Evolutionary conservation across 2,329 filamentous ascomycete species (phyloP).

Genomic region (Colletotrichum sp.): DNA sequence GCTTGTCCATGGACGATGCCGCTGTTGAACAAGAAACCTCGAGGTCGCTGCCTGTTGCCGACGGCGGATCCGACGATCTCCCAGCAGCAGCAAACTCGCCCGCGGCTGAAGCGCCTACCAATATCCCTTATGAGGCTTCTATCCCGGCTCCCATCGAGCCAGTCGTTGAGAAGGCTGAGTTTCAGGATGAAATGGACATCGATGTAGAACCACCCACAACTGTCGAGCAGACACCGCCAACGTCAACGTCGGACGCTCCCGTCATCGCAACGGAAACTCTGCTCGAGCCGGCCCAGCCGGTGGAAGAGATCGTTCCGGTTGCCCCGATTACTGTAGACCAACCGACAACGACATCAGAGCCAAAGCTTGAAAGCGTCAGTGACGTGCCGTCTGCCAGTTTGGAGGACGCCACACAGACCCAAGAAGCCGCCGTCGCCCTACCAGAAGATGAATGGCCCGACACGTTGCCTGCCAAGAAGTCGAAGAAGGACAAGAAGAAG

Average conservation of each 20-base stretch:
- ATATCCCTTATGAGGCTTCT: not conserved
- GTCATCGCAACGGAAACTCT: not conserved
- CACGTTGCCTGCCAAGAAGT: slow-evolving; percentile 23
- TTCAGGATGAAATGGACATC: not conserved
- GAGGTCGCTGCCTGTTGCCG: not conserved
- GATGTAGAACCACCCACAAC: not conserved
- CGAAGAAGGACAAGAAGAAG: slow-evolving; percentile 37
- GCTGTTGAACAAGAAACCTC: not conserved
- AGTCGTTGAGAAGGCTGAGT: not conserved
- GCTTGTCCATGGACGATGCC: not conserved
- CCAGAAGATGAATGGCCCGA: not conserved
- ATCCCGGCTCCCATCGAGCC: not conserved
- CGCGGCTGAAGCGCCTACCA: not conserved
- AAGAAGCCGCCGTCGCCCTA: not conserved
- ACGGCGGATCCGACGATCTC: not conserved
- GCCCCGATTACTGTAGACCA: not conserved
- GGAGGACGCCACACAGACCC: not conserved
- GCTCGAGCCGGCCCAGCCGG: not conserved
- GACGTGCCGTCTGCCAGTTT: not conserved
- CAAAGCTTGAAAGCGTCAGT: not conserved
- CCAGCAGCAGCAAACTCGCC: not conserved
- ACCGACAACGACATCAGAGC: not conserved
- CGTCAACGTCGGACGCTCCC: not conserved
- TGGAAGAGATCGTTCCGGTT: not conserved
- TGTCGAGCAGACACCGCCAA: not conserved